A percentile compares a stretch with the other conserved stretches of the same genome.
Conservation (phyloP, 1,139 yeast genomes). For the Pichia sp. region DNA sequence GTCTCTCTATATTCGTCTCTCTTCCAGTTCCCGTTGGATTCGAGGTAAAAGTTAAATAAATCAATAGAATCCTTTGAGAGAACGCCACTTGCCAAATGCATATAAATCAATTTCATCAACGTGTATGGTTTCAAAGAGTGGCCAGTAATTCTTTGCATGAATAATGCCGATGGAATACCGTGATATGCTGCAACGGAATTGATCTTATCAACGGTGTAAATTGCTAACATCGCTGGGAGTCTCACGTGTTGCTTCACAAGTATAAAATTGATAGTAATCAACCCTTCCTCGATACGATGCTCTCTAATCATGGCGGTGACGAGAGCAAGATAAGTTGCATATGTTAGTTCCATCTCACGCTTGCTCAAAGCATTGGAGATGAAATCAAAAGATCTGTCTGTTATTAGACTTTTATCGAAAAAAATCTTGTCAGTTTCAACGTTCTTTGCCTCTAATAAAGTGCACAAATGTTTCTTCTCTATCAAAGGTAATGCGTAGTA, state of each 20-base stretch:
- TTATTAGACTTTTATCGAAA: background rate
- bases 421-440: background rate
- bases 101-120: background rate
- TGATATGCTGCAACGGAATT: slow-evolving; percentile 3
- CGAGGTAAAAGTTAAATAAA: slow-evolving; percentile 1
- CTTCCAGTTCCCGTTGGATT: slow-evolving; percentile 1
- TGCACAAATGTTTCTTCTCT: background rate
- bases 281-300: slow-evolving; percentile 10
- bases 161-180: slow-evolving; percentile 6
- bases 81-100: background rate
- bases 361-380: background rate
- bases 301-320: slow-evolving; percentile 9
- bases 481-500: slow-evolving; percentile 6
- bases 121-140: slow-evolving; percentile 5
- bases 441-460: background rate
- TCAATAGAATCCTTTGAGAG: background rate
- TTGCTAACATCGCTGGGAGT: slow-evolving; percentile 5
- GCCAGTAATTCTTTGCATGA: slow-evolving; percentile 9
- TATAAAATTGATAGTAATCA: slow-evolving; percentile 5
- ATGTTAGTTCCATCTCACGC: slow-evolving; percentile 3
- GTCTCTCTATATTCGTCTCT: background rate
- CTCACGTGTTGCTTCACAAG: slow-evolving; percentile 2
- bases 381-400: slow-evolving; percentile 2
- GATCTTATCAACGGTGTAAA: slow-evolving; percentile 5
- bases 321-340: slow-evolving; percentile 5